A percentile compares a stretch with the other conserved stretches of the same genome.
phyloP scores from a whole-genome alignment of 345 rosid genomes.

The Jatropha curcas region DNA sequence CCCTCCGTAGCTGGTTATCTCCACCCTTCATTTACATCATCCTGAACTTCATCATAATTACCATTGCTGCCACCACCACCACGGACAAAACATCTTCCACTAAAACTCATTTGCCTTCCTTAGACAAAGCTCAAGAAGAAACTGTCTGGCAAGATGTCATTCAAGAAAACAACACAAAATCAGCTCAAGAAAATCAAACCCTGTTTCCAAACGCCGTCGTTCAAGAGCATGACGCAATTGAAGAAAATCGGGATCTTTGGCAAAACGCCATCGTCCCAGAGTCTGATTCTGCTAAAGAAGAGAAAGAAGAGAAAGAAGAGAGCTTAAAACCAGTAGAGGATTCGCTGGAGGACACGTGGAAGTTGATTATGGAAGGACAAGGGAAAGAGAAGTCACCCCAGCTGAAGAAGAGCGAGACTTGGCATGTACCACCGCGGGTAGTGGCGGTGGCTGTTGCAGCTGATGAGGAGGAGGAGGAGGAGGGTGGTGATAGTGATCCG shows the following conservation, averaged over 20 bases:
- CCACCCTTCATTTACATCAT: constrained; percentile 54
- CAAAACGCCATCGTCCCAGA: too few species aligned
- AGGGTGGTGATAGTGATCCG: constrained; percentile 1
- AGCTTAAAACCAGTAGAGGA: constrained; percentile 12
- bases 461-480: background rate
- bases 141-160: background rate
- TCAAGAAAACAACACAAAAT: too few species aligned
- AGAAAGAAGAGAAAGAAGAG: background rate
- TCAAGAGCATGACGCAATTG: too few species aligned
- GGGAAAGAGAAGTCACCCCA: constrained; percentile 8
- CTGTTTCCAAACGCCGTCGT: too few species aligned
- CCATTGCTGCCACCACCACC: constrained; percentile 43
- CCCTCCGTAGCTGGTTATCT: constrained; percentile 32
- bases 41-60: constrained; percentile 48
- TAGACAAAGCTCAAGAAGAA: background rate
- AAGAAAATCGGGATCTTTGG: too few species aligned
- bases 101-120: background rate
- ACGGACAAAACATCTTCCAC: constrained; percentile 11
- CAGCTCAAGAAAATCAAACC: too few species aligned
- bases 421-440: constrained; percentile 34
- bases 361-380: constrained; percentile 41
- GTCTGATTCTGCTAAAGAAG: background rate
- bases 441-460: background rate
- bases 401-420: constrained; percentile 47
- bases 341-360: constrained; percentile 50